Base-by-base conservation (phyloP, 1,139 yeast species). In the Zygosaccharomyces sapae region DNA sequence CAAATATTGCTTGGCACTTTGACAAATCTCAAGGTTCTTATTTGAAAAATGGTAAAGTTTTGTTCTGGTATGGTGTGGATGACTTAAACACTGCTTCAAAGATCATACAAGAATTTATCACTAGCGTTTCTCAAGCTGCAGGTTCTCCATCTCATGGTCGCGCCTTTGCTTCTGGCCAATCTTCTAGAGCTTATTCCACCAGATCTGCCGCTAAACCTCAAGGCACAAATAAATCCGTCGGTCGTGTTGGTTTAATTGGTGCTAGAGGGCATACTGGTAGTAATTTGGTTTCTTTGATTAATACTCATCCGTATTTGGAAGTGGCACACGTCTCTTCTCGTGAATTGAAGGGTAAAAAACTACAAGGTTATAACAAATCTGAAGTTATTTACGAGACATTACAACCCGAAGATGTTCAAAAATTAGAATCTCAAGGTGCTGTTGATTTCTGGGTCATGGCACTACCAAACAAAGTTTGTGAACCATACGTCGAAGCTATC, bases 401-500 rank as follows among this genome's bases (percentile, higher is more conserved):
- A 57, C 92, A 85, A 65, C 78, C 83, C 42, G 96, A 89, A 64
- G 97, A 92, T 61, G 85, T 92, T 55, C 80, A 80, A 63, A 71
- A 75, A 55, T 73, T 92, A 54, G 98, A 90, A 69, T 77, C 80
- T 56, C 73, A 80, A 38, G 80, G 82, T 41, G 87, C 80, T 46
- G 87, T 92, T 47, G 98, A 94, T 62, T 83, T 90, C 49, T 92
- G 99, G 98, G 95, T 94, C 33, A 92, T 94, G 98, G 98, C 98
- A 1, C 77, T 94, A 61, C 98, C 99, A 53, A 92, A 92, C 66
- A 97, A 97, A 46, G 97, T 92, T 40, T 92, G 97, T 72, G 86
- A 86, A 70, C 97, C 98, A 48, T 90, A 92, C 71, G 97, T 92
- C 35, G 89, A 87, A 35, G 96, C 97, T 16, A 87, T 92, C 61